phyloP scores from a whole-genome alignment of 176 grass and related monocot species.

The Urochloa ruziziensis region DNA sequence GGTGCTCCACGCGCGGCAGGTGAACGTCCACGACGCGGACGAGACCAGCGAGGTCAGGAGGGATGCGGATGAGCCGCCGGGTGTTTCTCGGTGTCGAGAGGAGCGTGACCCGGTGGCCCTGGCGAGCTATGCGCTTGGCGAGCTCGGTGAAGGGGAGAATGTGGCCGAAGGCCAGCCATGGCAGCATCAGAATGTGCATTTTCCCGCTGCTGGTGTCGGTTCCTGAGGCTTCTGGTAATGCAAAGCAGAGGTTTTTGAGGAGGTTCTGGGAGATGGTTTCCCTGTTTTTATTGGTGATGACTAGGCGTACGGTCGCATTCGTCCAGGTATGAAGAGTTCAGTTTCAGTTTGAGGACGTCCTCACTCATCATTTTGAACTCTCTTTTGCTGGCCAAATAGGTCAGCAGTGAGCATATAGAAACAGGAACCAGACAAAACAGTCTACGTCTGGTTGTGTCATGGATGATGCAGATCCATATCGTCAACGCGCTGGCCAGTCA shows the following conservation, averaged over 20 bases:
- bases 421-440: neutral
- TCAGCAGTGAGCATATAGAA: neutral
- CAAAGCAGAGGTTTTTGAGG: neutral
- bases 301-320: neutral
- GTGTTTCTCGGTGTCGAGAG: conserved; percentile 20
- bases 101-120: conserved; percentile 23
- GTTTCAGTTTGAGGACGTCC: neutral
- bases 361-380: neutral
- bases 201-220: neutral
- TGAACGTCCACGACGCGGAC: conserved; percentile 14
- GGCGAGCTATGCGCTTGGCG: conserved; percentile 45
- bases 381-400: neutral
- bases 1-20: conserved; percentile 2
- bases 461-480: neutral
- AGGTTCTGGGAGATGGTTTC: neutral
- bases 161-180: conserved; percentile 84
- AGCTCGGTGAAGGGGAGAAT: conserved; percentile 54
- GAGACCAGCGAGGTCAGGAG: neutral
- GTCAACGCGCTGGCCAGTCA: neutral
- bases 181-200: conserved; percentile 65
- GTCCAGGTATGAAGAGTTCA: neutral
- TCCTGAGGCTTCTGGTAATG: neutral
- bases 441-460: neutral
- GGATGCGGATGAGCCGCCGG: neutral
- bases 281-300: neutral